Evolutionary conservation across 75 land plant genomes (phyloP).

Genomic region (Picea glauca): DNA sequence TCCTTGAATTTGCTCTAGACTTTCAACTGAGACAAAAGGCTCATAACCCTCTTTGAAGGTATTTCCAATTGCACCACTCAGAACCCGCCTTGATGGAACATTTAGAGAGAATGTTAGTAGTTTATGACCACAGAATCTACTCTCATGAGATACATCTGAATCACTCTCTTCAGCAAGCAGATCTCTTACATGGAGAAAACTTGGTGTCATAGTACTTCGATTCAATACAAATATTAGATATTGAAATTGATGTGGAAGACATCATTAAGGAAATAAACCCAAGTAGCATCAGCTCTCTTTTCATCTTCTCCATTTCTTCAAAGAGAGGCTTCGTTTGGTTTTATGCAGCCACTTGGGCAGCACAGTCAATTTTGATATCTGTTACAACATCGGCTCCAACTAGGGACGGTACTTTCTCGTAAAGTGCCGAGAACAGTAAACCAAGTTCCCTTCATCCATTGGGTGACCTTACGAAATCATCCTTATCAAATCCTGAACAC

Average conservation of each 20-base stretch:
- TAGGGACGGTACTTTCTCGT: too few relatives aligned
- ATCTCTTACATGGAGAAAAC: conserved; percentile 53
- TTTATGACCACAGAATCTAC: conserved; percentile 15
- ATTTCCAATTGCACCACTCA: conserved; percentile 24
- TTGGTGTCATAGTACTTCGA: conserved; percentile 53
- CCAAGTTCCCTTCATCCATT: too few relatives aligned
- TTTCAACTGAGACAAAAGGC: conserved; percentile 73
- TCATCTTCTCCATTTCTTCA: too few relatives aligned
- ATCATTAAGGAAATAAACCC: conserved; percentile 84
- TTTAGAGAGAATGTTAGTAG: conserved; percentile 19
- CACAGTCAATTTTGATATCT: too few relatives aligned
- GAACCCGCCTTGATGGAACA: conserved; percentile 25
- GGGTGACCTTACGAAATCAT: too few relatives aligned
- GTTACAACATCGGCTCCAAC: too few relatives aligned
- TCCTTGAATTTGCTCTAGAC: conserved; percentile 73
- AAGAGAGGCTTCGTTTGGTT: too few relatives aligned
- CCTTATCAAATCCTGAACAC: too few relatives aligned
- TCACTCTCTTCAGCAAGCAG: conserved; percentile 27
- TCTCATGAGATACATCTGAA: conserved; percentile 16
- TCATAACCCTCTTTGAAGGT: conserved; percentile 61
- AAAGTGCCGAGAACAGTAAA: too few relatives aligned
- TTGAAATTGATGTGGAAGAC: conserved; percentile 48
- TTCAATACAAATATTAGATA: conserved; percentile 59
- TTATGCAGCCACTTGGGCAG: too few relatives aligned
- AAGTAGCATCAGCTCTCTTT: conserved; percentile 90